Conservation (phyloP, 805 yeast genomes). For the Ogataea pilisensis region DNA sequence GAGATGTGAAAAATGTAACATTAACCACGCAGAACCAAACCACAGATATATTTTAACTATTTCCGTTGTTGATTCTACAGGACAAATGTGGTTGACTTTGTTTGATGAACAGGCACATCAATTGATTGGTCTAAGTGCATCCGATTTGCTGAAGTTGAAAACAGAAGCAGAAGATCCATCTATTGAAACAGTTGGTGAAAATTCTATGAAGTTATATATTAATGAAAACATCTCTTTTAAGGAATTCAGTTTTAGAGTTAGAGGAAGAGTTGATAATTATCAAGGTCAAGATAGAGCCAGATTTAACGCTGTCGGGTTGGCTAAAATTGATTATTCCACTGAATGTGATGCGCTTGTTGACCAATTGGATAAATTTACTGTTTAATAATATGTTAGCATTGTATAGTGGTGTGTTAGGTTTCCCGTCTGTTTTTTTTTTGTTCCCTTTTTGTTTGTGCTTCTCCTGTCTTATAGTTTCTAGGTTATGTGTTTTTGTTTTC, state of each 20-base stretch:
- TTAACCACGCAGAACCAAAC: conserved; percentile 60
- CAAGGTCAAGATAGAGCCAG: conserved; percentile 75
- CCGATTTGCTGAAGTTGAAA: conserved; percentile 49
- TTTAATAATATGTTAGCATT: neutral
- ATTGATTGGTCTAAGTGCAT: conserved; percentile 60
- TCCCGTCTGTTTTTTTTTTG: neutral
- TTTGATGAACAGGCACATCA: conserved; percentile 81
- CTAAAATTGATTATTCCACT: conserved; percentile 48
- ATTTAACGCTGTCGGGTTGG: conserved; percentile 57
- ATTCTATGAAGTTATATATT: conserved; percentile 27
- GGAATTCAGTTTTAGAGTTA: conserved; percentile 70
- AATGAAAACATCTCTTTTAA: conserved; percentile 46
- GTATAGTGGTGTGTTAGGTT: neutral
- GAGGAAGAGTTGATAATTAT: conserved; percentile 80
- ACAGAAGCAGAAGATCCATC: conserved; percentile 33
- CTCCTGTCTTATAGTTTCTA: neutral
- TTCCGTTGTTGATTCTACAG: conserved; percentile 75
- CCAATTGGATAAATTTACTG: conserved; percentile 33
- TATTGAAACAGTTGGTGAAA: conserved; percentile 42
- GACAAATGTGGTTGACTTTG: conserved; percentile 79
- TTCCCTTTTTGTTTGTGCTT: neutral
- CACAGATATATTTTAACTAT: conserved; percentile 78
- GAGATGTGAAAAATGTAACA: conserved; percentile 92
- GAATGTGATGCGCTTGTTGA: conserved; percentile 59
- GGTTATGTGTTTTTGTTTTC: conserved; percentile 5